Conservation (phyloP, 306 rosid genomes). For the Mucuna pruriens region DNA sequence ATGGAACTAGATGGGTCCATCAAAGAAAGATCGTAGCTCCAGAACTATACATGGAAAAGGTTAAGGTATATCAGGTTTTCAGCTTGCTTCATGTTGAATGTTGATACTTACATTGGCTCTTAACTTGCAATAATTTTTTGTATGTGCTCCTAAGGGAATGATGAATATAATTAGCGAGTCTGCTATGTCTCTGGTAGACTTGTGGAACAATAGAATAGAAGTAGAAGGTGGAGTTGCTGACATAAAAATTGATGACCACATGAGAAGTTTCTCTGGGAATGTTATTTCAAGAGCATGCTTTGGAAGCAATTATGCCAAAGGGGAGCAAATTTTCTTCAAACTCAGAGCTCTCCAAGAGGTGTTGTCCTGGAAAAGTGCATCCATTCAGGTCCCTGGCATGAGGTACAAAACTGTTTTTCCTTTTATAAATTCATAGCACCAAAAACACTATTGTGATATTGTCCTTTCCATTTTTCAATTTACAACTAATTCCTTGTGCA, state of each 20-base stretch:
- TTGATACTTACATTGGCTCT: neutral
- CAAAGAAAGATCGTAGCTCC: constrained; percentile 61
- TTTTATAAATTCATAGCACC: neutral
- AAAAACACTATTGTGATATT: neutral
- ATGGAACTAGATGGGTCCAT: constrained; percentile 48
- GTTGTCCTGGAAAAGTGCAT: constrained; percentile 16
- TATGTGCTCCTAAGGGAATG: constrained; percentile 34
- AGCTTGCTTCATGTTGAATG: neutral
- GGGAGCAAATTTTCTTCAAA: constrained; percentile 33
- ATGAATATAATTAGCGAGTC: constrained; percentile 30
- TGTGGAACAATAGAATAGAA: constrained; percentile 32
- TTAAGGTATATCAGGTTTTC: constrained; percentile 44
- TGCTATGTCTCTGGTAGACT: constrained; percentile 30
- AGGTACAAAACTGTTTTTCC: constrained; percentile 11
- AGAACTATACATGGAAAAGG: constrained; percentile 56
- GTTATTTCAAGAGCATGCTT: constrained; percentile 52
- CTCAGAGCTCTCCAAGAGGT: constrained; percentile 8
- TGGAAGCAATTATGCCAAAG: constrained; percentile 42
- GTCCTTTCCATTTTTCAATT: neutral
- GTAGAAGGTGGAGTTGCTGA: constrained; percentile 27
- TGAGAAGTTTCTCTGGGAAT: constrained; percentile 41
- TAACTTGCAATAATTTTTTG: neutral
- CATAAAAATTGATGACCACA: constrained; percentile 39
- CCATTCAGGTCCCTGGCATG: constrained; percentile 35
- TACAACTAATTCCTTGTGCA: neutral